Conservation (phyloP, 805 yeast genomes). For the Schizosaccharomyces osmophilus region DNA sequence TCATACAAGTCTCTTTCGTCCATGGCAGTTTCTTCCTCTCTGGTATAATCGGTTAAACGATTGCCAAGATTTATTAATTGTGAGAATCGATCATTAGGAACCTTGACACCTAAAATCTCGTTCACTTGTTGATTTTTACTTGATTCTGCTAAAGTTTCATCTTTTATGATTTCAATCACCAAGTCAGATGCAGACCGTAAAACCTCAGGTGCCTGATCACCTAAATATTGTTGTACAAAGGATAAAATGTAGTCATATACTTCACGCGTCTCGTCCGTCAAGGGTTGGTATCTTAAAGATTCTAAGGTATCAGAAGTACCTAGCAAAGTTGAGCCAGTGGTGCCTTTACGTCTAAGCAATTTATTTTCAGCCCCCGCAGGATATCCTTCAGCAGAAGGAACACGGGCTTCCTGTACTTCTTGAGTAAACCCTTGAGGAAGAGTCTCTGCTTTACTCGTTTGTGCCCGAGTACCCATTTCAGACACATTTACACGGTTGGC, state of each 20-base stretch:
- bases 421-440: background rate
- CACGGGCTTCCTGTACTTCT: background rate
- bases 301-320: constrained; percentile 19
- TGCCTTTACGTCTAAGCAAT: constrained; percentile 3
- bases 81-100: constrained; percentile 23
- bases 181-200: constrained; percentile 51
- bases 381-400: background rate
- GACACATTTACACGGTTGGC: constrained; percentile 38
- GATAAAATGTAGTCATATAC: constrained; percentile 32
- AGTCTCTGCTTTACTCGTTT: background rate
- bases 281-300: constrained; percentile 37
- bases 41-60: constrained; percentile 26
- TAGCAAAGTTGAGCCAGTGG: constrained; percentile 12
- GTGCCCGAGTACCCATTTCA: constrained; percentile 41
- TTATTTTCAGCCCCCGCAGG: constrained; percentile 7
- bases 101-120: constrained; percentile 20
- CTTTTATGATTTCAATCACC: constrained; percentile 28
- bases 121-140: constrained; percentile 28
- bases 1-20: constrained; percentile 19
- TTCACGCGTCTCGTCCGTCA: constrained; percentile 25
- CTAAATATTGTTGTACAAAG: constrained; percentile 32
- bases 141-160: constrained; percentile 20
- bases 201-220: constrained; percentile 56
- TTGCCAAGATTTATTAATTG: constrained; percentile 22
- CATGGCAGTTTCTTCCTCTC: constrained; percentile 8